A percentile compares a stretch with the other conserved stretches of the same genome.
These are phyloP conservation scores for Coniochaeta ligniaria DNA, from an alignment of 2,329 filamentous ascomycete genomes.

Conservation along the genomic window DNA sequence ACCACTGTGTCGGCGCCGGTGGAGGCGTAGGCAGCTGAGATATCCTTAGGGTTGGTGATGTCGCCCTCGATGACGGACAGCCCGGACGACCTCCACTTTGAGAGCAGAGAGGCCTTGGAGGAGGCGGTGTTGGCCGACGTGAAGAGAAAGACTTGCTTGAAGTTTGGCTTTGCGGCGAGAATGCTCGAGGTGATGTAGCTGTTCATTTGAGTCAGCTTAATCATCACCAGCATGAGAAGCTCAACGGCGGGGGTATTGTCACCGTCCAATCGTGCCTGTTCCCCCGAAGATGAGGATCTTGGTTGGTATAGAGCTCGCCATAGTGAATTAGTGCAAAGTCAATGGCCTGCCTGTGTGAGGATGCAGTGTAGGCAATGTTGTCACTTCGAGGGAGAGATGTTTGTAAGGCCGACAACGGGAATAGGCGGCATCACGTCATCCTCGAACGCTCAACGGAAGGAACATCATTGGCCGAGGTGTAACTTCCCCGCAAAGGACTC, in stretches of 20 bases:
- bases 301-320: conserved; percentile 4
- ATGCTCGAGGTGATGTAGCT: conserved; percentile 30
- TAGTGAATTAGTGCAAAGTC: neutral
- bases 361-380: neutral
- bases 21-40: conserved; percentile 35
- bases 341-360: neutral
- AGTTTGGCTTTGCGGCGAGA: conserved; percentile 23
- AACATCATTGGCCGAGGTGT: neutral
- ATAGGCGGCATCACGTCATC: neutral
- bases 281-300: conserved; percentile 29
- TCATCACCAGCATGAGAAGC: neutral
- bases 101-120: conserved; percentile 39
- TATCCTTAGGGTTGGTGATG: conserved; percentile 27
- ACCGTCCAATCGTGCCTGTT: conserved; percentile 31
- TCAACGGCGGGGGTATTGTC: neutral
- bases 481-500: neutral
- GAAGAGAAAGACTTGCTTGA: conserved; percentile 27
- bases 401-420: too few relatives aligned
- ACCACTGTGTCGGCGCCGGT: conserved; percentile 57
- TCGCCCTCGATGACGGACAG: conserved; percentile 47
- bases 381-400: too few relatives aligned
- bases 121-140: conserved; percentile 39
- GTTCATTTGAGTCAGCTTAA: neutral
- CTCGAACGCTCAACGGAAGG: neutral
- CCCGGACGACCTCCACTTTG: conserved; percentile 32